Evolutionary conservation across 2,329 filamentous ascomycete species (phyloP), one percentile per base, ranked within the genome.

Genomic region (Colletotrichum falcatum): DNA sequence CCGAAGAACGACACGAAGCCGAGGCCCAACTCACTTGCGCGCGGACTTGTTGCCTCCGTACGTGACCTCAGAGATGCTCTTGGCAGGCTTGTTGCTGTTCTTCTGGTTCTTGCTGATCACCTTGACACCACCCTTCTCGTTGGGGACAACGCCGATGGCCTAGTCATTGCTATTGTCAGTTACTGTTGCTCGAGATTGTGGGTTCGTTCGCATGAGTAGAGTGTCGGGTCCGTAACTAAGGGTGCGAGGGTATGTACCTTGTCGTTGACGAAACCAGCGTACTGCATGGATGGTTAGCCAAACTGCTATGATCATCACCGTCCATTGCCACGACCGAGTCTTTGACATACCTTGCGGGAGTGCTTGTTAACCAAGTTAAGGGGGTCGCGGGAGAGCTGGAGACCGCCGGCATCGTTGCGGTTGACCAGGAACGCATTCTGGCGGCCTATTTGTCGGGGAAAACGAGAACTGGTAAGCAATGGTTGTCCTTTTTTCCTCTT

Each of bases 371-470:
- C 88, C 84, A 98, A 85, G 90, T 98, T 99, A 77, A 98, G 86
- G 79, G 95, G 94, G 83, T 98, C 95, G 78, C 93, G 92, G 78
- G 95, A 98, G 89, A 99, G 94, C 85, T 93, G 92, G 78, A 92
- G 87, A 83, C 93, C 92, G 80, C 93, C 94, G 79, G 87, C 88
- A 78, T 86, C 84, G 82, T 90, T 91, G 87, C 94, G 92, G 92
- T 97, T 97, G 83, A 95, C 93, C 82, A 97, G 91, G 90, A 88
- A 97, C 82, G 94, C 86, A 87, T 97, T 97, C 87, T 94, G 90
- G 87, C 86, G 86, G 86, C 94, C 95, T 98, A 81, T 98, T 80
- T 30, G 33, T 53, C 60, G 65, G 14, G 20, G 23, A 44, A 64
- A 59, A 26, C 33, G 53, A 46, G 16, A 35, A 48, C 26, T 11